Base-by-base conservation (phyloP, 78 protist species). In the Dictyostelium capitatum region DNA sequence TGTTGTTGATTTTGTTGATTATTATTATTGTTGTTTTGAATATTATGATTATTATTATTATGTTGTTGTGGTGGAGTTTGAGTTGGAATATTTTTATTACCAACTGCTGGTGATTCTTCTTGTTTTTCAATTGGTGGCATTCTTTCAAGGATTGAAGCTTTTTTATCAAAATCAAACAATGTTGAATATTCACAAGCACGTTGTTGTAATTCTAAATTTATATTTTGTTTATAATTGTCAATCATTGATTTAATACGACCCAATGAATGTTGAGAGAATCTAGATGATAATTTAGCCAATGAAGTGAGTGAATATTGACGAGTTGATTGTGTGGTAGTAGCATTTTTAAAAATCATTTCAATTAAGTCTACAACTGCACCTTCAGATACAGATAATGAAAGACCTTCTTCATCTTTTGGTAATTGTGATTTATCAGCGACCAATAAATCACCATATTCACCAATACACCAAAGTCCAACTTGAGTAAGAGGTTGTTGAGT, bases 181-280 rank as follows among this genome's bases (percentile, higher is more conserved):
- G 59, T 51, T 37, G 80, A n/a, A 85, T 96, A 98, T 79, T 98
- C 99, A 43, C 74, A 79, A 11, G 99, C 82, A 30, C 99, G 97
- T 93, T 97, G 98, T 92, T 98, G 99, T 70, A 98, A 75, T 70
- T 98, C 99, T 50, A 96, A 83, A 32, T 87, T 83, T 11, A 97
- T 78, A 28, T 84, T 70, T 48, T 43, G 3, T 46, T 62, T 95
- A 51, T 50, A 95, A 30, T 46, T 73, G 32, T 81, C 90, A 25
- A 74, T 82, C 82, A 20, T 23, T 23, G 65, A 69, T 59, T 50
- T 53, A 28, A 62, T 41, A 30, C 81, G 70, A 15, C 75, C 30
- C 2, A 92, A 28, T 6, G 51, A 57, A 3, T 65, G 19, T 79
- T 62, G 87, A 46, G 70, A 32, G 70, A 94, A 79, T 78, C 98